These are phyloP conservation scores for Apiospora arundinis DNA, from an alignment of 2,329 filamentous ascomycete genomes.

Conservation along the genomic window DNA sequence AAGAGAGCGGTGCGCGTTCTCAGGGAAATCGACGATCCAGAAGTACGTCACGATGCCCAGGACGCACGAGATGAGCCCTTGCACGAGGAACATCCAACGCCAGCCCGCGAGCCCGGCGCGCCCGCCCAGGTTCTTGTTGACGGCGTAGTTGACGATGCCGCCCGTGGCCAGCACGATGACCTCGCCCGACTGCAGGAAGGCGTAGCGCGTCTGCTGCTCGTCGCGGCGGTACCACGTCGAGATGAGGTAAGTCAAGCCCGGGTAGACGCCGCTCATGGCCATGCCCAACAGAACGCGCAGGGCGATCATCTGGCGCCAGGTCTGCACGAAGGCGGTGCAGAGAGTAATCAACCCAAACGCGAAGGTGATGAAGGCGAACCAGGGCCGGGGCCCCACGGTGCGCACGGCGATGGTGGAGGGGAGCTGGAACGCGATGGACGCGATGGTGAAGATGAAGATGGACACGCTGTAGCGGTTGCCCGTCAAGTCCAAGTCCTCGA, in stretches of 20 bases:
- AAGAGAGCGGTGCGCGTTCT: slow-evolving; percentile 62
- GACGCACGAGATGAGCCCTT: slow-evolving; percentile 65
- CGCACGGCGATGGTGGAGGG: slow-evolving; percentile 72
- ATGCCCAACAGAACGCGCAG: slow-evolving; percentile 70
- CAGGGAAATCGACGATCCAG: slow-evolving; percentile 76
- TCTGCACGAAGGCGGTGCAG: slow-evolving; percentile 70
- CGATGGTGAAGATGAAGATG: slow-evolving; percentile 76
- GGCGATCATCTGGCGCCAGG: slow-evolving; percentile 73
- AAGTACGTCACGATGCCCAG: slow-evolving; percentile 68
- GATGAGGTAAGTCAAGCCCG: slow-evolving; percentile 58
- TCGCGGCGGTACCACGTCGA: slow-evolving; percentile 67
- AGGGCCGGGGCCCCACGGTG: slow-evolving; percentile 66
- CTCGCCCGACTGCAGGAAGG: slow-evolving; percentile 68
- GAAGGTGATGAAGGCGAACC: slow-evolving; percentile 71
- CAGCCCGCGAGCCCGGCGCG: slow-evolving; percentile 63
- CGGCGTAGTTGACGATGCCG: slow-evolving; percentile 70
- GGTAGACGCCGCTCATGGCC: slow-evolving; percentile 62
- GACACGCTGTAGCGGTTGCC: slow-evolving; percentile 72
- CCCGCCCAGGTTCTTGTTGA: slow-evolving; percentile 66
- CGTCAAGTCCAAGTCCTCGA: slow-evolving; percentile 65
- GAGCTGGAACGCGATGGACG: slow-evolving; percentile 71
- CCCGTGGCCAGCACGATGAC: slow-evolving; percentile 71
- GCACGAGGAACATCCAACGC: slow-evolving; percentile 74
- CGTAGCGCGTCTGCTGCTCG: slow-evolving; percentile 71
- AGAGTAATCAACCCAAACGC: slow-evolving; percentile 67